These are phyloP conservation scores for Zancudomyces culisetae DNA, from an alignment of 371 early-diverging fungal genomes.

Conservation along the genomic window DNA sequence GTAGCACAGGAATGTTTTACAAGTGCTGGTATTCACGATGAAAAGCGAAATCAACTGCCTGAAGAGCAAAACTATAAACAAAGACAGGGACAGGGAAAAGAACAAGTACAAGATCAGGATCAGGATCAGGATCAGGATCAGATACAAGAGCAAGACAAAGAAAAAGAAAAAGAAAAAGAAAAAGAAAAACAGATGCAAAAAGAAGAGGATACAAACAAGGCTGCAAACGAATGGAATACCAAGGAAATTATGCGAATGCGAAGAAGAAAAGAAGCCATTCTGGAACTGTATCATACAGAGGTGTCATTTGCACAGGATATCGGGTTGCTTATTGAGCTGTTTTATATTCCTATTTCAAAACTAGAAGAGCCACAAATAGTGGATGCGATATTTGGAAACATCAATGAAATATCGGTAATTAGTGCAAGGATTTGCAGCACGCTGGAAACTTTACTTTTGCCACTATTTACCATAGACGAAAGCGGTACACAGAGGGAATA, in stretches of 20 bases:
- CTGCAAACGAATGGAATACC: not conserved
- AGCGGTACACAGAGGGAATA: too few relatives aligned
- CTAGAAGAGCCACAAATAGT: not conserved
- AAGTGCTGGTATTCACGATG: not conserved
- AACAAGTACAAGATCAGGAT: too few relatives aligned
- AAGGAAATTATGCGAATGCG: not conserved
- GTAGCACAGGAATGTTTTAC: not conserved
- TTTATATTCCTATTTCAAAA: not conserved
- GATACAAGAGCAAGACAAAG: too few relatives aligned
- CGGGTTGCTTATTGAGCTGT: not conserved
- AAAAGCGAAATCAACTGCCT: too few relatives aligned
- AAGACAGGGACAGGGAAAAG: too few relatives aligned
- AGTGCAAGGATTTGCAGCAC: constrained; percentile 1
- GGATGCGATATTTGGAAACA: constrained; percentile 3
- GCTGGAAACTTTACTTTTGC: not conserved
- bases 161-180: too few relatives aligned
- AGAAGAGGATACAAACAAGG: not conserved
- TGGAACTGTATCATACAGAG: constrained; percentile 3
- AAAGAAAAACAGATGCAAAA: too few relatives aligned
- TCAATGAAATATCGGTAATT: not conserved
- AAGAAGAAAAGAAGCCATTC: constrained; percentile 1
- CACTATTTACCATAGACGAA: not conserved
- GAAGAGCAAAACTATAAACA: too few relatives aligned
- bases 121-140: too few relatives aligned
- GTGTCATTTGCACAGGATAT: constrained; percentile 1